Evolutionary conservation across 805 yeast species (phyloP).

Genomic region (Candida maltosa): DNA sequence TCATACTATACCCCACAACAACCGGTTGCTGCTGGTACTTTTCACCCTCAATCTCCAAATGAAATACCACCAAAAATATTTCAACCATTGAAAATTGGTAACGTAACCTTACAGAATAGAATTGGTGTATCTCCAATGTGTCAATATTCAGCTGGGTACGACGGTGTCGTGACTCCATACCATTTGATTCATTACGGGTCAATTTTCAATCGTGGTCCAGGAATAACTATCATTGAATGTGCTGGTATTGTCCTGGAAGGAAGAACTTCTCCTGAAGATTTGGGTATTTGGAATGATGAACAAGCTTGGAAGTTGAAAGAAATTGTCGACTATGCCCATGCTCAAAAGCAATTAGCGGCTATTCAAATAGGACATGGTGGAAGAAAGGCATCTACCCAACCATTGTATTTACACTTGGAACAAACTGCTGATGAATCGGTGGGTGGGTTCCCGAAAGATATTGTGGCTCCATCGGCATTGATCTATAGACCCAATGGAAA

Average conservation of each 20-base stretch:
- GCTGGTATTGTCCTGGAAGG: conserved; percentile 40
- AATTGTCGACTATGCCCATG: conserved; percentile 44
- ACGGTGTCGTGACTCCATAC: conserved; percentile 42
- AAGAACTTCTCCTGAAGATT: conserved; percentile 39
- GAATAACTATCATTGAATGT: conserved; percentile 47
- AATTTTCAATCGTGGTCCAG: conserved; percentile 47
- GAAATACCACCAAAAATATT: conserved; percentile 36
- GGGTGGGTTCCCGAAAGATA: conserved; percentile 42
- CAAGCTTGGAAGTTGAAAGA: conserved; percentile 40
- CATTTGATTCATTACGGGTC: conserved; percentile 50
- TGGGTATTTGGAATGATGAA: conserved; percentile 50
- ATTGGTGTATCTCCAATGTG: conserved; percentile 59
- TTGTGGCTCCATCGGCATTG: conserved; percentile 47
- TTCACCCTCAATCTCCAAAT: conserved; percentile 14
- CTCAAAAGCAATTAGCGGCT: conserved; percentile 45
- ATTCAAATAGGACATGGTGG: conserved; percentile 58
- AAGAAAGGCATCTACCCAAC: conserved; percentile 38
- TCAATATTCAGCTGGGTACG: conserved; percentile 40
- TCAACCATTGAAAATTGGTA: conserved; percentile 40
- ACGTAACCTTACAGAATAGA: conserved; percentile 43
- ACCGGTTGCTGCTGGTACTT: conserved; percentile 30
- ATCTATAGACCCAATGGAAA: conserved; percentile 25
- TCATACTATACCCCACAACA: conserved; percentile 29
- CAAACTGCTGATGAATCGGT: conserved; percentile 24
- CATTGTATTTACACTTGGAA: conserved; percentile 25